phyloP scores from a whole-genome alignment of 83 land plant genomes.

The Diphasiastrum complanatum region DNA sequence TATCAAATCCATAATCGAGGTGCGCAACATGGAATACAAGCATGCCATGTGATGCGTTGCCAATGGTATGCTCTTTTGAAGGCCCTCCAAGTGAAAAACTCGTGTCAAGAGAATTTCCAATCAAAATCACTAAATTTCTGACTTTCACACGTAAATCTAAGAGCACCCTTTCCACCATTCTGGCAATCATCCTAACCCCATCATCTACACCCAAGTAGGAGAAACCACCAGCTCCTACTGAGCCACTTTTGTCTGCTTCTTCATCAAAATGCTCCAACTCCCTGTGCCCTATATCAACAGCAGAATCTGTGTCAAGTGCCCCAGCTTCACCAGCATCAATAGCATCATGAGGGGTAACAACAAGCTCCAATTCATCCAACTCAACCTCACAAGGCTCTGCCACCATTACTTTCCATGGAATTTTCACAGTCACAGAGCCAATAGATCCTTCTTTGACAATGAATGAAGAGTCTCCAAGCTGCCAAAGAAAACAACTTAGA shows the following conservation, averaged over 20 bases:
- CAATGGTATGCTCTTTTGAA: background rate
- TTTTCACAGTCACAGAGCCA: constrained; percentile 48
- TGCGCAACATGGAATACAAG: constrained; percentile 50
- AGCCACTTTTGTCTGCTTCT: constrained; percentile 15
- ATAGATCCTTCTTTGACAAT: constrained; percentile 76
- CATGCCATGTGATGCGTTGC: constrained; percentile 10
- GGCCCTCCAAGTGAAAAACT: too few species aligned
- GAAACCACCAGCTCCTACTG: constrained; percentile 7
- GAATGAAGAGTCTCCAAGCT: constrained; percentile 51
- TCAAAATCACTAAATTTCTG: constrained; percentile 54
- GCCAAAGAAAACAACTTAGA: constrained; percentile 13
- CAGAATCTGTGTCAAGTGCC: constrained; percentile 15
- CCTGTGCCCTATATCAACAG: constrained; percentile 11
- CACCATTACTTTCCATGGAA: constrained; percentile 47
- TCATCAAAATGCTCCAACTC: constrained; percentile 15
- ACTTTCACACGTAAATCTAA: constrained; percentile 62
- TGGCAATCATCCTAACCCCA: constrained; percentile 79
- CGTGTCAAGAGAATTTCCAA: constrained; percentile 3
- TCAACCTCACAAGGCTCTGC: constrained; percentile 57
- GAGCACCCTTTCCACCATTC: constrained; percentile 62
- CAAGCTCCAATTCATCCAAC: constrained; percentile 62
- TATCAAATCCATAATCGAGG: constrained; percentile 48
- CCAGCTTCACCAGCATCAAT: background rate
- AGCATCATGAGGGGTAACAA: constrained; percentile 54
- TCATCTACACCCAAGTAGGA: constrained; percentile 58